phyloP scores from a whole-genome alignment of 75 land plant species.

The Cryptomeria japonica region DNA sequence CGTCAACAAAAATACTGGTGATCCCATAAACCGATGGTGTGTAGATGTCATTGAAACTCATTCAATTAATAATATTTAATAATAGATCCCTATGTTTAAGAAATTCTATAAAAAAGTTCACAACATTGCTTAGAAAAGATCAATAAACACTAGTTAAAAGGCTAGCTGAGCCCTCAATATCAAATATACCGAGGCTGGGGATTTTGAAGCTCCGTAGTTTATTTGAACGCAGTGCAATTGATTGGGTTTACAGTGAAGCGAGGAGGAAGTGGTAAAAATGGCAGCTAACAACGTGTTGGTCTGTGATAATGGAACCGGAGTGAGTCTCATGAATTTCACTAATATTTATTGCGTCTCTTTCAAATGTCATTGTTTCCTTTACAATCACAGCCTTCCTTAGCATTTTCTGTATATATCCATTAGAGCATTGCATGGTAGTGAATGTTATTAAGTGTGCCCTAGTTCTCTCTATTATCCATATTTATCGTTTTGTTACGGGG shows the following conservation, averaged over 20 bases:
- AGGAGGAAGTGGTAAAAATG: neutral
- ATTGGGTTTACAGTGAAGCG: neutral
- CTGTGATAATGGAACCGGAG: slow-evolving; percentile 98
- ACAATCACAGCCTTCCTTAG: neutral
- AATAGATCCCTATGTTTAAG: too few species aligned
- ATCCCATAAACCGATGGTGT: too few species aligned
- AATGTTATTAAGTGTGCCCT: neutral
- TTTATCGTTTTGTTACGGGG: too few species aligned
- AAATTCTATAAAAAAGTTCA: too few species aligned
- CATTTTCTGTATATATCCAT: neutral
- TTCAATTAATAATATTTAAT: too few species aligned
- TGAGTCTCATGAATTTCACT: slow-evolving; percentile 20
- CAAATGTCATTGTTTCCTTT: neutral
- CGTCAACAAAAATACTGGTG: too few species aligned
- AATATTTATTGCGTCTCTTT: neutral
- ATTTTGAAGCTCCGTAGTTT: neutral
- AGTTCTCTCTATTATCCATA: neutral
- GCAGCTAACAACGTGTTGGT: slow-evolving; percentile 83
- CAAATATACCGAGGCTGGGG: too few species aligned
- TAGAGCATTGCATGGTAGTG: neutral
- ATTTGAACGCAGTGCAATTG: neutral
- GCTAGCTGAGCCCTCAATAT: too few species aligned
- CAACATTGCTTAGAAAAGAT: too few species aligned
- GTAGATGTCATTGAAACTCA: too few species aligned
- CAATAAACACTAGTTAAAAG: too few species aligned